Conservation (phyloP, 2,329 filamentous ascomycete species). For the Massarina eburnea region DNA sequence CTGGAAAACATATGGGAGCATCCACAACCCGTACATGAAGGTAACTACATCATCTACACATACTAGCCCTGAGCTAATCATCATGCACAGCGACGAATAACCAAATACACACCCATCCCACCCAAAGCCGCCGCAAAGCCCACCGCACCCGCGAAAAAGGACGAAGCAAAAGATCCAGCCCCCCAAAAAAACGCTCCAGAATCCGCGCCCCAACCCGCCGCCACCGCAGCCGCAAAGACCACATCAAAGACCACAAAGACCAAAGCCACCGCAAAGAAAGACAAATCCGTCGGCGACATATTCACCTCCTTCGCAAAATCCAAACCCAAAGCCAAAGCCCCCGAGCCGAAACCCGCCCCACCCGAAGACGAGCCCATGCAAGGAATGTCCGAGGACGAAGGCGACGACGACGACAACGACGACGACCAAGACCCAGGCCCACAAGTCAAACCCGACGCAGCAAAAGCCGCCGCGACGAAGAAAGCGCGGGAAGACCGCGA, state of each 20-base stretch:
- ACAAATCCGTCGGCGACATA: constrained; percentile 60
- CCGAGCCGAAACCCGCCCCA: constrained; percentile 45
- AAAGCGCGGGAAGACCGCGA: constrained; percentile 63
- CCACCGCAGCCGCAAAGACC: constrained; percentile 8
- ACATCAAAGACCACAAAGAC: constrained; percentile 32
- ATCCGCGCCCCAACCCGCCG: constrained; percentile 33
- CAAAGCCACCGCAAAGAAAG: constrained; percentile 58
- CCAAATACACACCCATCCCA: constrained; percentile 41
- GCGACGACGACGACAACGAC: constrained; percentile 36
- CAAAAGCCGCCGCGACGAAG: constrained; percentile 38
- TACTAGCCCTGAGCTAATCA: constrained; percentile 13
- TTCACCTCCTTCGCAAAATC: constrained; percentile 79
- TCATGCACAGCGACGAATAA: constrained; percentile 46
- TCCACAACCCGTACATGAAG: constrained; percentile 71
- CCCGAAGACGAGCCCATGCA: constrained; percentile 57
- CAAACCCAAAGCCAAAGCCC: constrained; percentile 57
- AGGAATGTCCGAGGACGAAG: constrained; percentile 53
- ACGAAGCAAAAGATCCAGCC: constrained; percentile 18
- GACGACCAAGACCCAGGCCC: constrained; percentile 36
- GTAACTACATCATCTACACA: constrained; percentile 27
- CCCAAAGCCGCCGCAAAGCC: constrained; percentile 23
- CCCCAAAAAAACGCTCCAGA: constrained; percentile 28
- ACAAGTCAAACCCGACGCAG: constrained; percentile 32
- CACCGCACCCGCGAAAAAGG: constrained; percentile 17
- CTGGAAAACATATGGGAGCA: constrained; percentile 69